Percentiles rank a stretch among this genome's conserved stretches.
These are phyloP conservation scores for Fusarium graminum DNA, from an alignment of 2,329 filamentous ascomycete species.

Conservation along the genomic window DNA sequence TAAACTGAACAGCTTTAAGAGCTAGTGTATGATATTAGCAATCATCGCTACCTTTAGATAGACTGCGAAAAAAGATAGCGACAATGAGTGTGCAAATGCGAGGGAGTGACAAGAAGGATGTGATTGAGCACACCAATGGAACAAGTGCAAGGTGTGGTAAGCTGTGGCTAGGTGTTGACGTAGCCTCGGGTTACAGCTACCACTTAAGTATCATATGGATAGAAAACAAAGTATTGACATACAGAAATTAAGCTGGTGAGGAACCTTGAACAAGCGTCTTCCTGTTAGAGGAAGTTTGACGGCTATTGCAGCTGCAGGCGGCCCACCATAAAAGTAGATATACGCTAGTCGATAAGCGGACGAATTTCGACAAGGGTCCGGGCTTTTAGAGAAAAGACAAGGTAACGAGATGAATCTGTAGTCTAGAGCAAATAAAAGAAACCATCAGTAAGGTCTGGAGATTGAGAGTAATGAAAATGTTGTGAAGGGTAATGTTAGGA, in stretches of 20 bases:
- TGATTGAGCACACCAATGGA: conserved; percentile 27
- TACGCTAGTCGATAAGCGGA: conserved; percentile 45
- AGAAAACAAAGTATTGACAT: conserved; percentile 46
- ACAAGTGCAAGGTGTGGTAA: conserved; percentile 20
- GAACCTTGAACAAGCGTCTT: conserved; percentile 37
- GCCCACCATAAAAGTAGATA: conserved; percentile 38
- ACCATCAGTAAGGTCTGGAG: conserved; percentile 45
- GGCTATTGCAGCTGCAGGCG: conserved; percentile 42
- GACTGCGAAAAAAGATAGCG: conserved; percentile 8
- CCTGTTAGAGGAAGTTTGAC: conserved; percentile 39
- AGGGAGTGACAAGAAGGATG: conserved; percentile 27
- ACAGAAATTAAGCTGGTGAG: conserved; percentile 30
- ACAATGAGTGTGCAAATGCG: conserved; percentile 35
- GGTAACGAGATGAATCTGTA: conserved; percentile 42
- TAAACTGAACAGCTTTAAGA: conserved; percentile 44
- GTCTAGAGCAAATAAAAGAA: conserved; percentile 34
- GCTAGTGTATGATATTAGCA: conserved; percentile 52
- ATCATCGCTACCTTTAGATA: conserved; percentile 45
- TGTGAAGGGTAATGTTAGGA: conserved; percentile 14
- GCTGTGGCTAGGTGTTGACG: conserved; percentile 38
- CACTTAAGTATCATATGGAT: conserved; percentile 28
- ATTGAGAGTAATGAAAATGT: neutral
- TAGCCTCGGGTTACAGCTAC: conserved; percentile 35
- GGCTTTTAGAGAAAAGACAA: conserved; percentile 33
- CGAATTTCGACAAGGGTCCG: conserved; percentile 38